Conservation (phyloP, 192 early-diverging fungal species). For the Coemansia asiatica region DNA sequence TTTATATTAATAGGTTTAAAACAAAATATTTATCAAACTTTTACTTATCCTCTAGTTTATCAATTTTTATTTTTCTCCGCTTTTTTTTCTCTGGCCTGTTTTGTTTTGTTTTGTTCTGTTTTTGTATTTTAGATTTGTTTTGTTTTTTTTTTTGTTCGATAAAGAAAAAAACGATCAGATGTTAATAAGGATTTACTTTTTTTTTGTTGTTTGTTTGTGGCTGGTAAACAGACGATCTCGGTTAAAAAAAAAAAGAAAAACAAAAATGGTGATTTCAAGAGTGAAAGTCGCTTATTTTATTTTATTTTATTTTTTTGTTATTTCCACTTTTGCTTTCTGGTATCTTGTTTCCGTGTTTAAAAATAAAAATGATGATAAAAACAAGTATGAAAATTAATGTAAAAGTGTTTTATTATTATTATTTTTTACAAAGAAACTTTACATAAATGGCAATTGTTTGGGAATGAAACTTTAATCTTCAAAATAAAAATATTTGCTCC, state of each 20-base stretch:
- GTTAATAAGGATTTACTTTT: neutral
- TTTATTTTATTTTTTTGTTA: too few relatives aligned
- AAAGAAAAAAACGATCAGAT: neutral
- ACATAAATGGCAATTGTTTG: neutral
- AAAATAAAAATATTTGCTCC: too few relatives aligned
- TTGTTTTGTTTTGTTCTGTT: neutral
- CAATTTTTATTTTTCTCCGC: neutral
- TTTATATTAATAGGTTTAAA: too few relatives aligned
- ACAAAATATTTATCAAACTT: neutral
- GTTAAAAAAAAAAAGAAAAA: neutral
- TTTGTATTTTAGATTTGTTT: neutral
- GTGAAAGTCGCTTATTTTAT: too few relatives aligned
- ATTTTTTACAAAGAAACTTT: neutral
- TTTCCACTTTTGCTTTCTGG: neutral
- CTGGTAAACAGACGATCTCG: neutral
- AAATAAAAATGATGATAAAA: neutral
- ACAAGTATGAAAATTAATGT: neutral
- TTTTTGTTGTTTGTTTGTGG: neutral
- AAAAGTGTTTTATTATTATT: neutral
- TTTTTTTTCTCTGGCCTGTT: neutral
- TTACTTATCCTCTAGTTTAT: too few relatives aligned
- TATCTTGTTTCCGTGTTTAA: neutral
- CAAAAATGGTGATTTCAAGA: neutral
- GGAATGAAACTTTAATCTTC: neutral
- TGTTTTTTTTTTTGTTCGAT: neutral